These are phyloP conservation scores for Acanthamoeba royreba DNA, from an alignment of 208 protist species.

Conservation along the genomic window DNA sequence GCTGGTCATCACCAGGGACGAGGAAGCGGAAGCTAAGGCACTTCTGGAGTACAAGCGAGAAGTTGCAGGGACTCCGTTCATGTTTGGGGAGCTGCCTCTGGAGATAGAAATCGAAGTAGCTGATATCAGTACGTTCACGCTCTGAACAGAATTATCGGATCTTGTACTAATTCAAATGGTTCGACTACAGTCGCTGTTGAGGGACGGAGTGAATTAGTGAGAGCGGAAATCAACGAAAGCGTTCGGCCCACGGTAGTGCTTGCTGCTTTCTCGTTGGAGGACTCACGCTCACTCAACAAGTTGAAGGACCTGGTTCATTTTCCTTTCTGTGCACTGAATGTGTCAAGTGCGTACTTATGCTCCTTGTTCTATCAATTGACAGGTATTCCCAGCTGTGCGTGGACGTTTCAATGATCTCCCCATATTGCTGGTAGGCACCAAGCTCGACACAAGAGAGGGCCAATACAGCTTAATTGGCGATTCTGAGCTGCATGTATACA, in stretches of 20 bases:
- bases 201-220: not conserved
- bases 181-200: not conserved
- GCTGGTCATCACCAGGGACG: not conserved
- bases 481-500: not conserved
- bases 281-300: not conserved
- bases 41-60: not conserved
- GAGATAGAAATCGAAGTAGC: not conserved
- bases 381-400: not conserved
- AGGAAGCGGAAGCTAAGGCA: not conserved
- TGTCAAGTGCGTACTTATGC: too few species aligned
- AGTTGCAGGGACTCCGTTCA: slow-evolving; percentile 1
- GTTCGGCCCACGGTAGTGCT: not conserved
- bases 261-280: not conserved
- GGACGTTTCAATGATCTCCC: not conserved
- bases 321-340: too few species aligned
- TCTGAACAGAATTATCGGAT: too few species aligned
- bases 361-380: not conserved
- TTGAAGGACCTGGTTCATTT: too few species aligned
- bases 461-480: not conserved
- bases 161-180: too few species aligned
- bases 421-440: not conserved
- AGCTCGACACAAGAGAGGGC: not conserved
- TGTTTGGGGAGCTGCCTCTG: not conserved
- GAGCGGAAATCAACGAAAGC: not conserved
- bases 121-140: not conserved